Evolutionary conservation across 2,329 filamentous ascomycete genomes (phyloP).

Genomic region (Monosporascus sp.): DNA sequence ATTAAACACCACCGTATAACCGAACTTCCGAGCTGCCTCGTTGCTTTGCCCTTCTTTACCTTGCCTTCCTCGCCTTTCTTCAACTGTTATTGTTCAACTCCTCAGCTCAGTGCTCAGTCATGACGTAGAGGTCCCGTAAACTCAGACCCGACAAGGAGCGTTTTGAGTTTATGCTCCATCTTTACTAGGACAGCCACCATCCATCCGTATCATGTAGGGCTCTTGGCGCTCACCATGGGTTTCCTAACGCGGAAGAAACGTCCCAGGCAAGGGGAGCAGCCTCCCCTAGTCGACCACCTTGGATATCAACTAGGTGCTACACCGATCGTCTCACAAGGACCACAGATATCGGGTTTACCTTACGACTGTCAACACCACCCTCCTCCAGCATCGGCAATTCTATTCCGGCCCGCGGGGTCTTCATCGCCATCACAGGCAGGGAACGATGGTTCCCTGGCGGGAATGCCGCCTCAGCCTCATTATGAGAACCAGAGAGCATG

Average conservation of each 20-base stretch:
- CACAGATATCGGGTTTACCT: background rate
- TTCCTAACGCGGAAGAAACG: constrained; percentile 22
- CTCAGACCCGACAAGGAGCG: too few species aligned
- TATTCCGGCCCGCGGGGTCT: constrained; percentile 5
- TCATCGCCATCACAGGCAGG: constrained; percentile 11
- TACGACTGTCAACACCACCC: background rate
- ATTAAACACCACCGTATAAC: background rate
- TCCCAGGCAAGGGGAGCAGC: constrained; percentile 11
- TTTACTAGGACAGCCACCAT: background rate
- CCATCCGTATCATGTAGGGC: background rate
- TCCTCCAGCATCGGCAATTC: background rate
- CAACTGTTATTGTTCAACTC: background rate
- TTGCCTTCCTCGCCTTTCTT: background rate
- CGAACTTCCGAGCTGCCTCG: background rate
- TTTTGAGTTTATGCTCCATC: background rate
- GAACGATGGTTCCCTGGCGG: constrained; percentile 15
- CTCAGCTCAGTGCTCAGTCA: background rate
- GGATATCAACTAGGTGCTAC: constrained; percentile 5
- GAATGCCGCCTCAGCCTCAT: constrained; percentile 15
- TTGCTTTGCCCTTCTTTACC: background rate
- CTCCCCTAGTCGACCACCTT: constrained; percentile 14
- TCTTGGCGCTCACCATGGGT: constrained; percentile 17
- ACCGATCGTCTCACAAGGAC: constrained; percentile 1
- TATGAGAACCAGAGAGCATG: constrained; percentile 23
- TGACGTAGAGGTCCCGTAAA: background rate